Conservation (phyloP, 192 early-diverging fungal species). For the Pecoramyces ruminantium region DNA sequence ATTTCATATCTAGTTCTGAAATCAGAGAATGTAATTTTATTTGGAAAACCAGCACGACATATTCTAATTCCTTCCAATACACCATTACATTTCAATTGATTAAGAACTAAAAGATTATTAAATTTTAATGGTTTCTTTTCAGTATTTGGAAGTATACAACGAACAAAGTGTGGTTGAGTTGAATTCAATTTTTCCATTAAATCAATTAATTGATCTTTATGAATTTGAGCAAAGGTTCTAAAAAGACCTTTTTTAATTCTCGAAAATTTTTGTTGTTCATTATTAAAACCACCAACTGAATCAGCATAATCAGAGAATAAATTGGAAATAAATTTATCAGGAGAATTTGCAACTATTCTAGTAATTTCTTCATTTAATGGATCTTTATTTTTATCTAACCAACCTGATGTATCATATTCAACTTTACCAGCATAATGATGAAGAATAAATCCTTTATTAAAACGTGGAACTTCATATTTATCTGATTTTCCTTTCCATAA, state of each 20-base stretch:
- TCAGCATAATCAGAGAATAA: conserved; percentile 65
- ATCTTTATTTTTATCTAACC: conserved; percentile 98
- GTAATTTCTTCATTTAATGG: conserved; percentile 92
- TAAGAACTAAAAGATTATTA: conserved; percentile 66
- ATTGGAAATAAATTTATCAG: conserved; percentile 54
- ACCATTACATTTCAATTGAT: conserved; percentile 91
- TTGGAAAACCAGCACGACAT: conserved; percentile 87
- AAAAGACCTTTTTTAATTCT: conserved; percentile 68
- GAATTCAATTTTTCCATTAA: conserved; percentile 79
- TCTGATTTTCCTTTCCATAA: conserved; percentile 74
- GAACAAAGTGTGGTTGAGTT: conserved; percentile 94
- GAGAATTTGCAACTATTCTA: conserved; percentile 61
- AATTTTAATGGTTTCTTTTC: conserved; percentile 75
- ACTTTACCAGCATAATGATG: conserved; percentile 93
- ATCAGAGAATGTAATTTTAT: conserved; percentile 76
- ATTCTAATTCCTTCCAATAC: conserved; percentile 97
- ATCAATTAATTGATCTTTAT: conserved; percentile 83
- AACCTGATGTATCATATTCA: conserved; percentile 76
- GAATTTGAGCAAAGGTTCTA: conserved; percentile 81
- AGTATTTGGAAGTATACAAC: conserved; percentile 90
- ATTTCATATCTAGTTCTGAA: conserved; percentile 91
- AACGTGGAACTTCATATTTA: conserved; percentile 75
- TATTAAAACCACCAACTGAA: neutral
- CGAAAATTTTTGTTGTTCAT: conserved; percentile 5
- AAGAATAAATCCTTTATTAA: conserved; percentile 71